Evolutionary conservation across 2,329 filamentous ascomycete genomes (phyloP), one percentile per base, ranked within the genome.

Genomic region (Dothiorella sarmentorum): DNA sequence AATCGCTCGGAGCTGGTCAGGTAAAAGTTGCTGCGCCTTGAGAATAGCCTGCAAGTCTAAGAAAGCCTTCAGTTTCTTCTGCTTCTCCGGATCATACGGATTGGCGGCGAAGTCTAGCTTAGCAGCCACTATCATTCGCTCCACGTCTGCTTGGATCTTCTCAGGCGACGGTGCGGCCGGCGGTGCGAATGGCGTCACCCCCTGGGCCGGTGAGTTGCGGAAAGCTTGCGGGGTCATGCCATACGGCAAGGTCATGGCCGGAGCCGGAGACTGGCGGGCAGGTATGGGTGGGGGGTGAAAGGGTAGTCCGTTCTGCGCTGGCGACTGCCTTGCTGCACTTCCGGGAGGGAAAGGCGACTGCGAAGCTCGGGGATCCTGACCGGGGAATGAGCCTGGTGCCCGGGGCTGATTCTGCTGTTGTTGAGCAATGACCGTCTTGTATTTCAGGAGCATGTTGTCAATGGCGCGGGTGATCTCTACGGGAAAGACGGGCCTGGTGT

Each of bases 381-480:
- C 57, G 27, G 57, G 57, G 22, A 57, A 38, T 4, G 42, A 31
- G 15, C 26, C 49, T 11, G 57, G 38, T 22, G 38, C 33, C 17
- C 49, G 44, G 45, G 78, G 74, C 63, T 82, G 78, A 63, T 80
- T 76, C 64, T 85, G 82, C 62, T 84, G 79, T 33, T 78, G 78
- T 63, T 87, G 85, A 61, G 87, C 76, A 31, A 83, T 82, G 22
- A 81, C 79, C 43, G 82, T 84, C 61, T 82, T 81, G 55, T 89
- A 91, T 73, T 94, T 96, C 73, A 94, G 90, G 61, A 99, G 80
- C 52, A 93, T 92, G 73, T 91, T 96, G 73, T 99, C 94, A 65
- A 99, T 97, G 42, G 90, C 90, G 55, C 89, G 85, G 42, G 93
- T 95, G 60, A 92, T 85, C 59, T 97, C 91, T 37, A 85, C 82